These are phyloP conservation scores for Alternaria sp. DNA, from an alignment of 2,329 filamentous ascomycete species.

Conservation along the genomic window DNA sequence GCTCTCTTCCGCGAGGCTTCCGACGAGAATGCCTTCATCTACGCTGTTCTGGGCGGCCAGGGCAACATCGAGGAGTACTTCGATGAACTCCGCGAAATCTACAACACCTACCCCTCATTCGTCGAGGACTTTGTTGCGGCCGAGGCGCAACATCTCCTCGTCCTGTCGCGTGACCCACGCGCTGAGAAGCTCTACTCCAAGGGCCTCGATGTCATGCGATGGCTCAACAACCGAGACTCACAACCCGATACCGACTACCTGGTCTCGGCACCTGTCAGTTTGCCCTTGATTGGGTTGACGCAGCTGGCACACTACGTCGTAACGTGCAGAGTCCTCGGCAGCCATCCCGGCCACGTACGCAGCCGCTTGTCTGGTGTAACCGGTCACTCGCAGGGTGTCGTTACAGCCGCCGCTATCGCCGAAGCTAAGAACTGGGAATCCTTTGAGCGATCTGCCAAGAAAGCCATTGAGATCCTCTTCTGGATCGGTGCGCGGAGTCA, in stretches of 20 bases:
- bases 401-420: slow-evolving; percentile 89
- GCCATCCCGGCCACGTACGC: slow-evolving; percentile 85
- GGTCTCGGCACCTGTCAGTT: slow-evolving; percentile 66
- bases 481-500: slow-evolving; percentile 98
- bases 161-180: slow-evolving; percentile 78
- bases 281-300: slow-evolving; percentile 93
- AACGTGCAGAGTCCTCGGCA: slow-evolving; percentile 87
- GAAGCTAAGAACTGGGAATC: slow-evolving; percentile 93
- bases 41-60: slow-evolving; percentile 94
- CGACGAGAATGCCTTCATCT: slow-evolving; percentile 82
- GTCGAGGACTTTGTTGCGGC: slow-evolving; percentile 82
- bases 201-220: slow-evolving; percentile 92
- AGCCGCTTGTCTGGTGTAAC: slow-evolving; percentile 87
- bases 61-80: slow-evolving; percentile 99
- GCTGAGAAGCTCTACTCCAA: slow-evolving; percentile 97
- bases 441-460: slow-evolving; percentile 78
- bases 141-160: slow-evolving; percentile 86
- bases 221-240: slow-evolving; percentile 86
- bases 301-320: slow-evolving; percentile 96
- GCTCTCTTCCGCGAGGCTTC: slow-evolving; percentile 87
- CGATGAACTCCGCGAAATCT: slow-evolving; percentile 91
- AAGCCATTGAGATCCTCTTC: slow-evolving; percentile 91
- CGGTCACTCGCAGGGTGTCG: slow-evolving; percentile 94
- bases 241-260: slow-evolving; percentile 90
- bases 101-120: slow-evolving; percentile 88